Base-by-base conservation (phyloP, 306 rosid genomes). In the Malus fusca region DNA sequence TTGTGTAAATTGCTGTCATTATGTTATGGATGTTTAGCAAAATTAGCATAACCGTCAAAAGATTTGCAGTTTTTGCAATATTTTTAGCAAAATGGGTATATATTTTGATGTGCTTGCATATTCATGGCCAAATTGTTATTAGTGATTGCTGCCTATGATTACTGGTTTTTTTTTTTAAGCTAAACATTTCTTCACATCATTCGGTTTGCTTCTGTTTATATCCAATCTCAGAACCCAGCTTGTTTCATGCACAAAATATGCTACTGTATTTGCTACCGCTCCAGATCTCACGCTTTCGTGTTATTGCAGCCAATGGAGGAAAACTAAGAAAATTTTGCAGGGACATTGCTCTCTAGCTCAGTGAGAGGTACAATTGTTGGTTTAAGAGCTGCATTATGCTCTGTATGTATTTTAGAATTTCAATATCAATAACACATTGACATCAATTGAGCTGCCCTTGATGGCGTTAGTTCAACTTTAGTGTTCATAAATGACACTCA, bases 401-500 rank as follows among this genome's bases (percentile, higher is more conserved):
- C 91, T 88, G 93, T 90, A 87, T 95, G 96, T 95, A 90, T 80
- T 89, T 88, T 88, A 88, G 84, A 91, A 88, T 89, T 92, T 75
- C 85, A 88, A 83, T 95, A 89, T 88, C 89, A 95, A 92, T 92
- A 89, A 95, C 92, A 88, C 85, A 85, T 89, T 89, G 83, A 83
- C 94, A 83, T 83, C 90, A 76, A 80, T 82, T 87, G 81, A 78
- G 73, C 72, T 80, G 86, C 51, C 76, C 85, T 66, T 74, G 62
- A 52, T 71, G 78, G 66, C 80, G 73, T 72, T 66, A 78, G 55
- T 80, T 82, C 26, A 61, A 30, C 17, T 26, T 14, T 46, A 14
- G 53, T 46, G 53, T 46, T 46, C 19, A 46, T 46, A 46, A 46
- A 46, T 46, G 19, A 46, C 53, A 48, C 64, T 78, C 75, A 78